phyloP scores from a whole-genome alignment of 2,329 filamentous ascomycete genomes.

The Alternaria incomplexa region DNA sequence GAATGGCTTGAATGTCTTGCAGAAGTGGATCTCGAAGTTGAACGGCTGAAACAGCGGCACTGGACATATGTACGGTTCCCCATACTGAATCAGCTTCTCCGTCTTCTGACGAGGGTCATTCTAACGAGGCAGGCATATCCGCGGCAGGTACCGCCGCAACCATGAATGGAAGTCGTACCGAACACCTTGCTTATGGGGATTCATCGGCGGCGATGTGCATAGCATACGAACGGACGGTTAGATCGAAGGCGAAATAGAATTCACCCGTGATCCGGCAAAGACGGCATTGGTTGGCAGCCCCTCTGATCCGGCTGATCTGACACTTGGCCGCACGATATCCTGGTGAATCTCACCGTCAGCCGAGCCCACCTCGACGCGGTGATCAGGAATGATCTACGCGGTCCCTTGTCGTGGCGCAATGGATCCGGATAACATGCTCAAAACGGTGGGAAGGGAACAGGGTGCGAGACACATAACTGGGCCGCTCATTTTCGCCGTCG shows the following conservation, averaged over 20 bases:
- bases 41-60: conserved; percentile 24
- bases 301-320: conserved; percentile 45
- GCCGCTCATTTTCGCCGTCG: conserved; percentile 19
- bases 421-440: conserved; percentile 38
- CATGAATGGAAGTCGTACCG: conserved; percentile 23
- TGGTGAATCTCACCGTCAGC: conserved; percentile 35
- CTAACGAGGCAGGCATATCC: neutral
- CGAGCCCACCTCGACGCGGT: conserved; percentile 34
- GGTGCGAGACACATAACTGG: conserved; percentile 21
- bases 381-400: conserved; percentile 43
- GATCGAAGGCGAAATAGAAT: conserved; percentile 10
- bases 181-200: conserved; percentile 26
- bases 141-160: conserved; percentile 5
- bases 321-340: conserved; percentile 33
- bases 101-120: neutral
- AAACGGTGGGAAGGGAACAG: conserved; percentile 38
- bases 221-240: conserved; percentile 13
- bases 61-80: conserved; percentile 13
- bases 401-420: conserved; percentile 40
- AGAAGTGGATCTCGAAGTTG: conserved; percentile 20
- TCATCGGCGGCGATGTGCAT: conserved; percentile 22
- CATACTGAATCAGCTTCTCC: conserved; percentile 4
- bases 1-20: conserved; percentile 19
- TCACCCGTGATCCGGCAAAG: conserved; percentile 17
- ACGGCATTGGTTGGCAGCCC: conserved; percentile 16